Evolutionary conservation across 129 eudicot species (phyloP), one percentile per base, ranked within the genome.

Genomic region (Escallonia herrerae): DNA sequence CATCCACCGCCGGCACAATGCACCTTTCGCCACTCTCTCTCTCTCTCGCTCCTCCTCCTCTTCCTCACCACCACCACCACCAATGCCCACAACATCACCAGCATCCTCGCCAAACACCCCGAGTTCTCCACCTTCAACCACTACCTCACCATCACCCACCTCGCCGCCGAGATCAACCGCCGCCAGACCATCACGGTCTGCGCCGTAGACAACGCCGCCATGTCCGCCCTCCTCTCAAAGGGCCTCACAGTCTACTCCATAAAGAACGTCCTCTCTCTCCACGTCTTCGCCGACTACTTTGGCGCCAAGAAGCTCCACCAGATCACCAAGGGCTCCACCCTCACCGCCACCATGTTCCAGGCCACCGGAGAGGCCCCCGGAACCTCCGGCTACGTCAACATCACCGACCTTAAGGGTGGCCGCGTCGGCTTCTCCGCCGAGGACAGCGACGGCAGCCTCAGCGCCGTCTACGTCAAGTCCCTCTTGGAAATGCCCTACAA

Each of bases 371-470:
- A 79, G 48, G 93, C 93, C 0, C 78, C 79, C 5, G 87, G 91
- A 5, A 85, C 77, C 15, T 54, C 87, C 33, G 87, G 91, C 1
- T 85, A 79, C 40, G 91, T 85, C 13, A 79, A 85, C 54, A 85
- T 85, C 51, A 86, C 99, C 39, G 96, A 93, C 63, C 38, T 75
- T 2, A 84, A 88, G 49, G 96, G 95, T 0, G 99, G 99, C 0
- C 82, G 82, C 53, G 96, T 93, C 13, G 89, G 82, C 0, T 85
- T 93, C 67, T 43, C 82, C 0, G 82, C 91, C 0, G 95, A 71
- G 42, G 97, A 90, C 63, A 74, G 72, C 63, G 76, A 76, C 3
- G 41, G 63, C 8, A 79, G 58, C 50, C 73, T 83, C 5, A 70
- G 66, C 45, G 82, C 89, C 42, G 60, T 63, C 6, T 89, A 47